Conservation (phyloP, 2,329 filamentous ascomycete species). For the Curvularia hawaiiensis region DNA sequence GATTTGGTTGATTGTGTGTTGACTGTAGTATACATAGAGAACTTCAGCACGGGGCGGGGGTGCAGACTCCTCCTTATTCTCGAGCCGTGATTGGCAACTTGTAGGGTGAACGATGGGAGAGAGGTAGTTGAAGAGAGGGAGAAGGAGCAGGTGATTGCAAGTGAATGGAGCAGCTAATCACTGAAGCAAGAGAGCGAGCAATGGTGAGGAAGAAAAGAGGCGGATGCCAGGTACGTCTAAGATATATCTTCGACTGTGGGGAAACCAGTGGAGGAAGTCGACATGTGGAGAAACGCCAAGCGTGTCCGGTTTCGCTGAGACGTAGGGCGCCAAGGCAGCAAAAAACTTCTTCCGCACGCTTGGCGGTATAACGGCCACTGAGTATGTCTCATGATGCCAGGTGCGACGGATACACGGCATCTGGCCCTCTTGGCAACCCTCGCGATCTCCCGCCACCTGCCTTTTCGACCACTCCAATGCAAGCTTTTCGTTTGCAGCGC, state of each 20-base stretch:
- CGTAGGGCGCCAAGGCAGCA: slow-evolving; percentile 6
- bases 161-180: not conserved
- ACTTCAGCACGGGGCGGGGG: slow-evolving; percentile 37
- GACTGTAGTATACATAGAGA: slow-evolving; percentile 27
- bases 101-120: not conserved
- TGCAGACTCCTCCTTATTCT: slow-evolving; percentile 34
- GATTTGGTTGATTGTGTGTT: slow-evolving; percentile 26
- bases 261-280: slow-evolving; percentile 6
- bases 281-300: slow-evolving; percentile 8
- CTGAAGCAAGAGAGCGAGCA: not conserved
- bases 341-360: slow-evolving; percentile 9
- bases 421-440: slow-evolving; percentile 5
- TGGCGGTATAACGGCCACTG: slow-evolving; percentile 8
- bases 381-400: slow-evolving; percentile 3
- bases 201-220: not conserved
- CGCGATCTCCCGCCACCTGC: slow-evolving; percentile 3
- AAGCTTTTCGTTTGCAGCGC: slow-evolving; percentile 1
- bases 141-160: slow-evolving; percentile 5
- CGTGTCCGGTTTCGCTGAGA: slow-evolving; percentile 5
- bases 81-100: slow-evolving; percentile 34
- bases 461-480: not conserved
- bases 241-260: slow-evolving; percentile 2
- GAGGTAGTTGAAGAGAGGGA: not conserved
- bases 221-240: not conserved
- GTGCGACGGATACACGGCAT: slow-evolving; percentile 10